Evolutionary conservation across 805 yeast genomes (phyloP), one percentile per base, ranked within the genome.

Genomic region (Zygotorulaspora florentina): DNA sequence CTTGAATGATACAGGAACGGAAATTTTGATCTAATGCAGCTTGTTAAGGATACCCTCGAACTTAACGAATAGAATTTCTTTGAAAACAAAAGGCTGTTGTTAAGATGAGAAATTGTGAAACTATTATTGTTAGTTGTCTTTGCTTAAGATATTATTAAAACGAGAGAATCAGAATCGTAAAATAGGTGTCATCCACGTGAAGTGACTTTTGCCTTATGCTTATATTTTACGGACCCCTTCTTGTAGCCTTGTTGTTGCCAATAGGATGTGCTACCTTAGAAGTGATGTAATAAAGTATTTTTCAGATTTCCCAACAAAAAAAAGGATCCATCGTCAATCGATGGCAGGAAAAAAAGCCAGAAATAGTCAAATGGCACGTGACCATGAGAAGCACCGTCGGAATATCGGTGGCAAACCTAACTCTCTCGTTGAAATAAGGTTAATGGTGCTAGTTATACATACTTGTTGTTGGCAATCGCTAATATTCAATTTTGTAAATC

Each of bases 51-150:
- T 26, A 42, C 38, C 45, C 49, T 37, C 36, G 45, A 28, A 38
- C 49, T 46, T 43, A 42, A 41, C 49, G 49, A 35, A 39, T 38
- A 41, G 43, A 46, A 35, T 42, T 42, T 46, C 44, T 40, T 40
- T n/a, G 37, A 33, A 45, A 45, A 45, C 48, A 45, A 45, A 45
- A 38, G 48, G 41, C 44, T 45, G 39, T 41, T 45, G 43, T 44
- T 42, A 45, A 27, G 31, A 35, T 39, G 35, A 30, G 48, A 35
- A 45, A 45, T 45, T 33, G 48, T 45, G 48, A 40, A 40, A 45
- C 40, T 40, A 37, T 45, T 40, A 18, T 31, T 45, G 48, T 45
- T 45, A 45, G 48, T 45, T 38, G 15, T 29, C 23, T 16, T 37
- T 25, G 25, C 13, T 39, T 20, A 20, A 20, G 17, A 17, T 39